These are phyloP conservation scores for Plasmodium ovale DNA, from an alignment of 169 alveolate genomes.

Conservation along the genomic window DNA sequence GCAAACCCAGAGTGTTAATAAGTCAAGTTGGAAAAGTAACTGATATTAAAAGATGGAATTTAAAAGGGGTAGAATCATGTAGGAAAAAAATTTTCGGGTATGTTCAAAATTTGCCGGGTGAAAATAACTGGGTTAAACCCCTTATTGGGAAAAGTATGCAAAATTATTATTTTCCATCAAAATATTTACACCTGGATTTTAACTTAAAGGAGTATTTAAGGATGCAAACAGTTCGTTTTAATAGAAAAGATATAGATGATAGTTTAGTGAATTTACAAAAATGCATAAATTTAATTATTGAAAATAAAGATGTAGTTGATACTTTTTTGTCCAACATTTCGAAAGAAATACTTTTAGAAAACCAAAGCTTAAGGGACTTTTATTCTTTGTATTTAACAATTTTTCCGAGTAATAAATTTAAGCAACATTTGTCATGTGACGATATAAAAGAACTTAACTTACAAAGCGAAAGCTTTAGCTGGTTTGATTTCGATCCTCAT, in stretches of 20 bases:
- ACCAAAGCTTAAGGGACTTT: slow-evolving; percentile 71
- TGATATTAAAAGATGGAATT: slow-evolving; percentile 52
- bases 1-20: slow-evolving; percentile 52
- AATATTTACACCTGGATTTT: slow-evolving; percentile 86
- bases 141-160: slow-evolving; percentile 81
- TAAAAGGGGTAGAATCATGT: slow-evolving; percentile 76
- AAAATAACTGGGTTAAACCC: slow-evolving; percentile 86
- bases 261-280: slow-evolving; percentile 66
- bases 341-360: slow-evolving; percentile 55
- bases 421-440: slow-evolving; percentile 12
- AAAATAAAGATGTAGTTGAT: slow-evolving; percentile 57
- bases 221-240: slow-evolving; percentile 83
- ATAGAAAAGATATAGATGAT: slow-evolving; percentile 65
- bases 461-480: slow-evolving; percentile 26
- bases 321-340: slow-evolving; percentile 46
- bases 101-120: slow-evolving; percentile 82
- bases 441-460: slow-evolving; percentile 58
- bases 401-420: slow-evolving; percentile 32
- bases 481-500: slow-evolving; percentile 12
- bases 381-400: slow-evolving; percentile 68
- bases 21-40: slow-evolving; percentile 63
- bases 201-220: slow-evolving; percentile 82
- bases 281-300: slow-evolving; percentile 66
- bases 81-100: slow-evolving; percentile 74
- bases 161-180: slow-evolving; percentile 87